These are phyloP conservation scores for Suillus plorans DNA, from an alignment of 768 basidiomycete genomes.

Conservation along the genomic window DNA sequence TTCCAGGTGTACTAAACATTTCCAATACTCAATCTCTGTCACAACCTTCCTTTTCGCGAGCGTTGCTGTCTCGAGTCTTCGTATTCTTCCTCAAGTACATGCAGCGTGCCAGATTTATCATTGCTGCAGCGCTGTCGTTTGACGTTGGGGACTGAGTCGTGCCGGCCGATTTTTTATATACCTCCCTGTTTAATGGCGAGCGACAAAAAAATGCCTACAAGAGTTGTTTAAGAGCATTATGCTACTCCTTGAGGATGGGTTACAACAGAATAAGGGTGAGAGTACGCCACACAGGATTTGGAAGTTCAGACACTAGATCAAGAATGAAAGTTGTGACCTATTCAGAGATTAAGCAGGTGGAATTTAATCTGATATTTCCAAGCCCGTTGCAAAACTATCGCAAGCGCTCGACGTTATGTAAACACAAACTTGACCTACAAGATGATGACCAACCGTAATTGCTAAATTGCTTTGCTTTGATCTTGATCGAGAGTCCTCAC, in stretches of 20 bases:
- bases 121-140: slow-evolving; percentile 66
- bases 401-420: not conserved
- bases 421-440: not conserved
- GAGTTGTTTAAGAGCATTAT: slow-evolving; percentile 75
- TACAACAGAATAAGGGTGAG: slow-evolving; percentile 26
- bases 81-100: slow-evolving; percentile 65
- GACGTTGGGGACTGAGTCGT: slow-evolving; percentile 72
- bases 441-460: not conserved
- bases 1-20: not conserved
- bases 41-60: slow-evolving; percentile 58
- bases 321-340: not conserved
- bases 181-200: slow-evolving; percentile 66
- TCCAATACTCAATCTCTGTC: slow-evolving; percentile 69
- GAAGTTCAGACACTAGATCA: slow-evolving; percentile 12
- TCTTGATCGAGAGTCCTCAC: not conserved
- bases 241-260: slow-evolving; percentile 38
- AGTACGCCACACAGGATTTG: slow-evolving; percentile 19
- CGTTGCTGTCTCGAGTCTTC: slow-evolving; percentile 67
- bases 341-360: not conserved
- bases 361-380: not conserved
- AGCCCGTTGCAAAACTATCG: not conserved
- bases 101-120: slow-evolving; percentile 65
- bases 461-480: not conserved
- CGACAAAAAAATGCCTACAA: slow-evolving; percentile 51
- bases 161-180: slow-evolving; percentile 47